A percentile compares a stretch with the other conserved stretches of the same genome.
These are phyloP conservation scores for Phytopythium cucurbitacearum DNA, from an alignment of 352 stramenopile genomes.

Conservation along the genomic window DNA sequence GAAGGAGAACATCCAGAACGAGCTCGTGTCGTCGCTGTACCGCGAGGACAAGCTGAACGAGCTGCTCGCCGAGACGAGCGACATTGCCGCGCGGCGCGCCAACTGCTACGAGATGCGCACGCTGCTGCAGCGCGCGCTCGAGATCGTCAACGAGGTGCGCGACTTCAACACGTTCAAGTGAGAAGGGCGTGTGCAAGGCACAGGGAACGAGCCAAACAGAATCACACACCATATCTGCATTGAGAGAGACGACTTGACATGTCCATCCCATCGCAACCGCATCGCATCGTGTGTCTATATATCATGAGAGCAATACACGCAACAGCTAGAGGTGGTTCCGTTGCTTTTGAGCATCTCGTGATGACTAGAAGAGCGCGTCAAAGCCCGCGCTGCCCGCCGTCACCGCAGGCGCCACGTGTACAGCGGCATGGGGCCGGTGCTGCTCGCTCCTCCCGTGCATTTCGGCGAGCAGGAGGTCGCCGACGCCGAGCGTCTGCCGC, in stretches of 20 bases:
- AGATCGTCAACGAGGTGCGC: conserved; percentile 98
- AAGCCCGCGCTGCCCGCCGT: too few relatives aligned
- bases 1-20: conserved; percentile 97
- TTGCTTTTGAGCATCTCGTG: too few relatives aligned
- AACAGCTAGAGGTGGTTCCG: too few relatives aligned
- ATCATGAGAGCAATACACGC: too few relatives aligned
- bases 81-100: conserved; percentile 92
- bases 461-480: conserved; percentile 22
- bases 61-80: conserved; percentile 93
- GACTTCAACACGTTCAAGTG: conserved; percentile 98
- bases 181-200: conserved; percentile 7
- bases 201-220: too few relatives aligned
- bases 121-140: conserved; percentile 92
- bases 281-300: too few relatives aligned
- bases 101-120: conserved; percentile 97
- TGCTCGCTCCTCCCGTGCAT: conserved; percentile 4
- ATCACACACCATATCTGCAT: too few relatives aligned
- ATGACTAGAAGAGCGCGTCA: too few relatives aligned
- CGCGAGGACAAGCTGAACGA: conserved; percentile 94
- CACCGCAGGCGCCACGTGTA: too few relatives aligned
- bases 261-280: too few relatives aligned
- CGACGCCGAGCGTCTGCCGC: conserved; percentile 31
- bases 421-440: too few relatives aligned
- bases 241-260: too few relatives aligned
- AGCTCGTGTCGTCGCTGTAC: conserved; percentile 96